Conservation (phyloP, 345 rosid species). For the Citrus trifoliata region DNA sequence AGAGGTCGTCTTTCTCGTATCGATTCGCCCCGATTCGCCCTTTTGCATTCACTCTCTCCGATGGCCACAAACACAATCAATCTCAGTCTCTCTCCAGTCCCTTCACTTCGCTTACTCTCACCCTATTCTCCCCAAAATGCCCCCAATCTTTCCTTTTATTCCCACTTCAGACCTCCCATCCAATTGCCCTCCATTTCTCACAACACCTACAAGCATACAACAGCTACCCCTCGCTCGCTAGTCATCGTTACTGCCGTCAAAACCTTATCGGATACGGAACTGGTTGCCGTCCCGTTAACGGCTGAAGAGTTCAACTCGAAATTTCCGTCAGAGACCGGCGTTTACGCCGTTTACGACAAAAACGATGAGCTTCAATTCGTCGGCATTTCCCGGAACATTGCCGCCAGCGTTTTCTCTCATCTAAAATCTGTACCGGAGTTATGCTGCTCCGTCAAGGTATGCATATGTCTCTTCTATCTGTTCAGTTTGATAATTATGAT, state of each 20-base stretch:
- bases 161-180: slow-evolving; percentile 34
- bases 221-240: slow-evolving; percentile 31
- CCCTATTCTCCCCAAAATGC: slow-evolving; percentile 29
- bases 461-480: not conserved
- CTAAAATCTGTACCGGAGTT: slow-evolving; percentile 68
- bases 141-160: slow-evolving; percentile 37
- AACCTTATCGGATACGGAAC: slow-evolving; percentile 47
- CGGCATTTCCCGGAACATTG: slow-evolving; percentile 78
- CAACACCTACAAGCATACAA: slow-evolving; percentile 20
- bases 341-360: slow-evolving; percentile 74
- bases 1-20: not conserved
- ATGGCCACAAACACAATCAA: slow-evolving; percentile 55
- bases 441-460: slow-evolving; percentile 75
- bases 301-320: slow-evolving; percentile 32
- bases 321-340: slow-evolving; percentile 60
- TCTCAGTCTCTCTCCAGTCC: slow-evolving; percentile 35
- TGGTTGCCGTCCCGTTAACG: slow-evolving; percentile 28
- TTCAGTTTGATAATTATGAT: not conserved
- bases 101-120: slow-evolving; percentile 33
- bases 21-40: not conserved
- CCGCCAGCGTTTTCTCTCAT: slow-evolving; percentile 64
- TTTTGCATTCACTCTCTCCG: not conserved
- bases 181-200: slow-evolving; percentile 38
- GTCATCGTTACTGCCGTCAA: slow-evolving; percentile 45
- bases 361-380: slow-evolving; percentile 70